These are phyloP conservation scores for Cyberlindnera maritima DNA, from an alignment of 805 yeast species.

Conservation along the genomic window DNA sequence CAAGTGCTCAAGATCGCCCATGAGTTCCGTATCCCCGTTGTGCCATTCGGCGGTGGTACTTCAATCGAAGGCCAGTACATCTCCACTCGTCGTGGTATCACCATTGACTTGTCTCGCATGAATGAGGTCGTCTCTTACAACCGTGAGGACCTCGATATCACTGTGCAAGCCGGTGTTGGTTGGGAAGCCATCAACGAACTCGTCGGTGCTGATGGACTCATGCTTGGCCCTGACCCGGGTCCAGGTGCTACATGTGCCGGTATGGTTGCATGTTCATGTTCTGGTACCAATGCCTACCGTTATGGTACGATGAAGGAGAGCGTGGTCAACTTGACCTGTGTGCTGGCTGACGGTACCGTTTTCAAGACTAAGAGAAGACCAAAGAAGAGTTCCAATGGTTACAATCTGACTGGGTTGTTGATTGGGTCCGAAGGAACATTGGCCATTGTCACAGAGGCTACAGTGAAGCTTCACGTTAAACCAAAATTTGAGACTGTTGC, in stretches of 20 bases:
- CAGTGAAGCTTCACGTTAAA: constrained; percentile 62
- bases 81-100: constrained; percentile 57
- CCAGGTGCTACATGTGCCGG: constrained; percentile 82
- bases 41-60: constrained; percentile 64
- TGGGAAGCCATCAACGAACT: constrained; percentile 67
- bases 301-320: constrained; percentile 82
- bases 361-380: constrained; percentile 72
- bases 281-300: constrained; percentile 74
- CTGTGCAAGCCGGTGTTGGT: constrained; percentile 74
- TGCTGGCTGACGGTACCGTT: constrained; percentile 75
- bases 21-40: constrained; percentile 52
- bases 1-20: constrained; percentile 53
- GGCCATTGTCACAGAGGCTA: constrained; percentile 75
- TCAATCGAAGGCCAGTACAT: constrained; percentile 67
- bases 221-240: constrained; percentile 77
- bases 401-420: constrained; percentile 70
- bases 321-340: constrained; percentile 64
- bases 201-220: constrained; percentile 43
- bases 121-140: constrained; percentile 53
- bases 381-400: constrained; percentile 74
- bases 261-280: constrained; percentile 72
- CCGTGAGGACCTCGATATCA: constrained; percentile 63
- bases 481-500: constrained; percentile 66
- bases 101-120: constrained; percentile 60
- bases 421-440: constrained; percentile 79